Evolutionary conservation across 2,329 filamentous ascomycete species (phyloP).

Genomic region (Colletotrichum liriopes): DNA sequence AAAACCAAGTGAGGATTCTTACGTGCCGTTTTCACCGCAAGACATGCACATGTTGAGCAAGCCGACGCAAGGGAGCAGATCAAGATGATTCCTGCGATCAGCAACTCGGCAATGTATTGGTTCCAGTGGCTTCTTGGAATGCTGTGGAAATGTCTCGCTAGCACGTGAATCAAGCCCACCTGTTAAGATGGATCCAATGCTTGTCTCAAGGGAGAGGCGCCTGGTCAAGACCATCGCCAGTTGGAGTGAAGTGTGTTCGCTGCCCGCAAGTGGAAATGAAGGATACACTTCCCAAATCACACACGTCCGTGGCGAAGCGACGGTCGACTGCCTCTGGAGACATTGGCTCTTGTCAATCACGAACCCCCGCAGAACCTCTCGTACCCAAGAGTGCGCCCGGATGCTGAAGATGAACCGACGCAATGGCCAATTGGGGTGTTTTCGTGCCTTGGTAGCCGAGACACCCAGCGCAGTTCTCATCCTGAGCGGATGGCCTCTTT

Average conservation of each 20-base stretch:
- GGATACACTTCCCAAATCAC: too few species aligned
- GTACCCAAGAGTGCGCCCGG: background rate
- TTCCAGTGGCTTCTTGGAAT: background rate
- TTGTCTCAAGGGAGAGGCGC: background rate
- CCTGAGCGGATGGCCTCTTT: too few species aligned
- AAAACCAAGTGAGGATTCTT: too few species aligned
- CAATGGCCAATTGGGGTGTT: background rate
- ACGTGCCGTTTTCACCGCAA: background rate
- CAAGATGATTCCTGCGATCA: background rate
- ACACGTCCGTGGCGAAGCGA: too few species aligned
- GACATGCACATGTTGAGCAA: background rate
- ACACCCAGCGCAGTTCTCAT: background rate
- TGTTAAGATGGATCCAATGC: background rate
- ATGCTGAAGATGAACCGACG: background rate
- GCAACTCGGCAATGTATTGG: background rate
- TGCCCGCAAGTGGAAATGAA: too few species aligned
- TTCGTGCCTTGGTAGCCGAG: background rate
- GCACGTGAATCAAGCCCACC: background rate
- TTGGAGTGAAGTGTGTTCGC: too few species aligned
- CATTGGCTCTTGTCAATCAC: background rate
- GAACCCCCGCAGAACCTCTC: background rate
- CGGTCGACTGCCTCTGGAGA: too few species aligned
- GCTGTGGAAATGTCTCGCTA: background rate
- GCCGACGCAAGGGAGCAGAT: background rate
- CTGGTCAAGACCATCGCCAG: too few species aligned